Evolutionary conservation across 306 rosid species (phyloP), one percentile per base, ranked within the genome.

Genomic region (Corylus americana): DNA sequence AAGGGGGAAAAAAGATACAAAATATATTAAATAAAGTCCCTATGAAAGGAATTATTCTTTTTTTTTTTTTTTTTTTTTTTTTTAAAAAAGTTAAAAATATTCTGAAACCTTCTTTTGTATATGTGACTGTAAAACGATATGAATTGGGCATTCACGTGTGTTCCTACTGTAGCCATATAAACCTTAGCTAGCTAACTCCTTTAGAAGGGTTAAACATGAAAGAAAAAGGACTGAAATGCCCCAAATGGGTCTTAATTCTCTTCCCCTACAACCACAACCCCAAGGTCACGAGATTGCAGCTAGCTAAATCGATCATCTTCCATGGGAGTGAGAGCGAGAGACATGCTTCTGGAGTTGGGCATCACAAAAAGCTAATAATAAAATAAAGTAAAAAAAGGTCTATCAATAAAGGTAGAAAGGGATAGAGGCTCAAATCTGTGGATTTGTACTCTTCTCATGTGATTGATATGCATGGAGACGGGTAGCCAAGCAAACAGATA

Each of bases 241-340:
- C 62, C 76, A 64, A 13, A 31, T 17, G 53, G 69, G 64, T 42
- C 73, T 81, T 79, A 39, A 10, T 49, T 12, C 79, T 69, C 45
- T 35, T 25, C 47, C 37, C 71, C 86, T 82, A 78, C 90, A 82
- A 59, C 78, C 59, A 49, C 66, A 77, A 55, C 74, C 54, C 77
- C 66, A n/a, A 45, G 48, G 78, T 90, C 93, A 90, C 93, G 88
- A 78, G 88, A 22, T 22, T 54, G 88, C 54, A 85, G 55, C 77
- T 67, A 66, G 7, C 7, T 39, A 3, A 39, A 39, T 5, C 44
- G 42, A 77, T 57, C 73, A 77, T 70, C 35, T 31, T 31, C 62
- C 77, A 51, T 31, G n/a, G 54, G 84, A 55, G 62, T 27, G 67
- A 37, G 82, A 59, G 68, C 20, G 61, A 27, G 27, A 11, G 61